phyloP scores from a whole-genome alignment of 1,139 yeast species.

The Sugiyamaella sp. region DNA sequence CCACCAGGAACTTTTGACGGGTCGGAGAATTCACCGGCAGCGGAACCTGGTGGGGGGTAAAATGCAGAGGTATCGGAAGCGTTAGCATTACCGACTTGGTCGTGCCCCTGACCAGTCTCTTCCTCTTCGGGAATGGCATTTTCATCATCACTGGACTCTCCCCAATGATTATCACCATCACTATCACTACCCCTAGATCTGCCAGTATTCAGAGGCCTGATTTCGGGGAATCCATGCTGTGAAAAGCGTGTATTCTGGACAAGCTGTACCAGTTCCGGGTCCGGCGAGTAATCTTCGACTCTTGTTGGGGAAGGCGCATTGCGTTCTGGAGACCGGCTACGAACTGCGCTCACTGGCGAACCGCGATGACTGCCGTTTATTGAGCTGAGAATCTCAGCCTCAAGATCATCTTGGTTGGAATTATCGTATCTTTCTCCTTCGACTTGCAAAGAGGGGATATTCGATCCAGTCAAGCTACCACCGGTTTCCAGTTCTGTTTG shows the following conservation, averaged over 20 bases:
- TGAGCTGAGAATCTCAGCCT: slow-evolving; percentile 35
- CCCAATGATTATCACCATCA: slow-evolving; percentile 17
- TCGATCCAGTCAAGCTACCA: background rate
- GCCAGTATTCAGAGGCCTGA: slow-evolving; percentile 33
- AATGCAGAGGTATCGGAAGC: background rate
- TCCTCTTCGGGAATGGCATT: slow-evolving; percentile 11
- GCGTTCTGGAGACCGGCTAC: background rate
- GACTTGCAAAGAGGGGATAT: slow-evolving; percentile 2
- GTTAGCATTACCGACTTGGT: background rate
- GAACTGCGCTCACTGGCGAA: background rate
- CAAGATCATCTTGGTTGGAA: slow-evolving; percentile 31
- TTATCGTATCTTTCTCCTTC: background rate
- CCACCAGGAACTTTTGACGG: too few species aligned
- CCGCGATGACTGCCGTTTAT: slow-evolving; percentile 19
- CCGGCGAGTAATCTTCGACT: slow-evolving; percentile 27
- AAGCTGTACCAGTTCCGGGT: slow-evolving; percentile 40
- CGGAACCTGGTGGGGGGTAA: too few species aligned
- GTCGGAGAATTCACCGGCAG: too few species aligned
- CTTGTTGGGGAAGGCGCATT: slow-evolving; percentile 6
- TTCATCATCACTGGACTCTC: slow-evolving; percentile 18
- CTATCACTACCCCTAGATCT: slow-evolving; percentile 25
- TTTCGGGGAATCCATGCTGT: slow-evolving; percentile 23
- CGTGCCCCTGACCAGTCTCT: background rate
- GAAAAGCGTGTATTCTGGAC: slow-evolving; percentile 32
- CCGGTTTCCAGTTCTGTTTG: background rate